phyloP scores from a whole-genome alignment of 768 basidiomycete species.

The Pleurotus salmoneostramineus region DNA sequence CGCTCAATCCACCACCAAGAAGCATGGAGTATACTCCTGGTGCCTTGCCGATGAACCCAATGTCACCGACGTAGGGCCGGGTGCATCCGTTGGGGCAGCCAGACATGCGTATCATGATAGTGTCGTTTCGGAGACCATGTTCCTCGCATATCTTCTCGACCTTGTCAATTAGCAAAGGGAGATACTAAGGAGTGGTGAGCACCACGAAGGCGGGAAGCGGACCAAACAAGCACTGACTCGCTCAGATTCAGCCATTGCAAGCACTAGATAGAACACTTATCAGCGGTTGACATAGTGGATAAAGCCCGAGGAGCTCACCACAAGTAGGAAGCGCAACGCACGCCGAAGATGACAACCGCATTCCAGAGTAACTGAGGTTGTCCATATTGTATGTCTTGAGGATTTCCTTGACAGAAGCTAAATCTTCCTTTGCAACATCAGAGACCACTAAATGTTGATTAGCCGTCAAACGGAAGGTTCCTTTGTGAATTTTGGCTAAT shows the following conservation, averaged over 20 bases:
- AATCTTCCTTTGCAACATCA: conserved; percentile 70
- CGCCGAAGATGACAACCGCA: conserved; percentile 88
- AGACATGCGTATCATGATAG: conserved; percentile 98
- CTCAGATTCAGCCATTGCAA: conserved; percentile 52
- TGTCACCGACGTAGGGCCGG: conserved; percentile 88
- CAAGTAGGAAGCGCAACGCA: conserved; percentile 99
- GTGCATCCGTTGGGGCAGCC: conserved; percentile 95
- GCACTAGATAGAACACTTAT: conserved; percentile 13
- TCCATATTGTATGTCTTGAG: conserved; percentile 87
- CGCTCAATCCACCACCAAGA: conserved; percentile 92
- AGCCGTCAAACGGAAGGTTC: conserved; percentile 86
- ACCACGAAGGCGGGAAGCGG: neutral
- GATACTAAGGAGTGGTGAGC: conserved; percentile 48
- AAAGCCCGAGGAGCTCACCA: conserved; percentile 32
- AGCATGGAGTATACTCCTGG: conserved; percentile 92
- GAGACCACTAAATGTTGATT: conserved; percentile 94
- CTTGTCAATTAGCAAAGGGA: conserved; percentile 90
- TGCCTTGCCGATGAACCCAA: conserved; percentile 96
- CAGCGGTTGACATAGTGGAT: neutral
- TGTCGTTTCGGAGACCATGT: conserved; percentile 88
- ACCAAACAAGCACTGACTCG: conserved; percentile 29
- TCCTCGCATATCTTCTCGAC: conserved; percentile 95
- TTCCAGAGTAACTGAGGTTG: conserved; percentile 71
- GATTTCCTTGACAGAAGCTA: conserved; percentile 73
- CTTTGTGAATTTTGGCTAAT: conserved; percentile 93